Evolutionary conservation across 768 basidiomycete species (phyloP), one percentile per base, ranked within the genome.

Genomic region (Phaffia australis): DNA sequence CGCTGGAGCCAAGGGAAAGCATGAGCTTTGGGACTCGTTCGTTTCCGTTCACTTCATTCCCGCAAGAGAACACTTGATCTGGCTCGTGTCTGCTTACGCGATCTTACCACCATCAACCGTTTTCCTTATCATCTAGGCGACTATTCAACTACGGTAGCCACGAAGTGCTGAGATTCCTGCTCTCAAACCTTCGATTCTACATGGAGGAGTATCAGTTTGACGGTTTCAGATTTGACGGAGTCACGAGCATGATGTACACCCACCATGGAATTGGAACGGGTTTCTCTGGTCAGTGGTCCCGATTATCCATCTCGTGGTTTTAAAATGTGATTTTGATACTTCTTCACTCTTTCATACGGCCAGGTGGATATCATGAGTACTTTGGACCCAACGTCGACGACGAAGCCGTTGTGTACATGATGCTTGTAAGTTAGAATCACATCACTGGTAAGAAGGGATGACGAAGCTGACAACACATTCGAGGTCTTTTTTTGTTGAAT

Each of bases 201-300:
- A 84, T 98, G 77, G 94, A 99, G 67, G 88, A 89, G 74, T 99
- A 88, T 77, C 83, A 83, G 71, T 97, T 99, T 75, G 95, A 98
- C 72, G 95, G 95, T 15, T 99, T 97, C 83, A 81, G 95, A 52
- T 99, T 99, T 74, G 95, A 99, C 71, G 95, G 95, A 30, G 95
- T 99, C 57, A 99, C 95, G 3, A 93, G 90, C 74, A 98, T 98
- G 94, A 93, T 99, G 90, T 99, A 97, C 78, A 79, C 83, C 60
- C 95, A 99, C 74, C 95, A 98, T 76, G 95, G 95, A 14, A 98
- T 98, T 71, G 94, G 94, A 19, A 83, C 92, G 9, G 95, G 94
- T 21, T 99, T 99, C 79, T 94, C 91, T 51, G 93, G 94, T 73
- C 59, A 51, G 72, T 64, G 27, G 16, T 11, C 3, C 21, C 23